Evolutionary conservation across 192 early-diverging fungal genomes (phyloP), one percentile per base, ranked within the genome.

Genomic region (Funneliformis mosseae): DNA sequence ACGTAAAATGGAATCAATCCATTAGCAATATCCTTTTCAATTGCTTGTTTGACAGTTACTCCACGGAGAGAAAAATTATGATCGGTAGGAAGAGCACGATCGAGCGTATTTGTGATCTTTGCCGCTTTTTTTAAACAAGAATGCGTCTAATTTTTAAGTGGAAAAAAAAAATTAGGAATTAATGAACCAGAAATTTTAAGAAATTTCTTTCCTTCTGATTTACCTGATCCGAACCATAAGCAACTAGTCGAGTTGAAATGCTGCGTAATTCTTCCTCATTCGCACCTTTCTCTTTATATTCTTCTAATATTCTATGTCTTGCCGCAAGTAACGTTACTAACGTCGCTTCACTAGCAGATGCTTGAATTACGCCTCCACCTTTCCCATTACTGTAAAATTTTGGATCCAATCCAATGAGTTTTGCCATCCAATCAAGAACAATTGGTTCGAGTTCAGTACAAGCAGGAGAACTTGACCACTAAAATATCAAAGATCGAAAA

Each of bases 341-440:
- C 6, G 85, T 82, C 25, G 90, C 88, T 69, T 92, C 91, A 43
- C 88, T 88, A 8, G 92, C 92, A 11, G 86, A 87, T 3, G 86
- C 88, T 80, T 93, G 91, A 62, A 93, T 93, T 12, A 93, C 85
- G 10, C 92, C 92, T 9, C 92, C 90, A 42, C 91, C 91, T 12
- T 81, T n/a, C 8, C 88, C 88, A 38, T 89, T 82, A 42, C 88
- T 80, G 61, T 88, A 50, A 77, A 88, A 93, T n/a, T 83, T 82
- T 55, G 82, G 85, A 59, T 89, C 88, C 7, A 93, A 81, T 0
- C 89, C 90, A 12, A 93, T 79, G 9, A 91, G 82, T 85, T 91
- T 91, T 14, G 71, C 89, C 0, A 92, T 81, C 92, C 92, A 92
- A 80, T 93, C 91, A 82, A 89, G 80, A 16, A 88, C 86, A 55